phyloP scores from a whole-genome alignment of 2,329 filamentous ascomycete species.

The Daldinia sp. region DNA sequence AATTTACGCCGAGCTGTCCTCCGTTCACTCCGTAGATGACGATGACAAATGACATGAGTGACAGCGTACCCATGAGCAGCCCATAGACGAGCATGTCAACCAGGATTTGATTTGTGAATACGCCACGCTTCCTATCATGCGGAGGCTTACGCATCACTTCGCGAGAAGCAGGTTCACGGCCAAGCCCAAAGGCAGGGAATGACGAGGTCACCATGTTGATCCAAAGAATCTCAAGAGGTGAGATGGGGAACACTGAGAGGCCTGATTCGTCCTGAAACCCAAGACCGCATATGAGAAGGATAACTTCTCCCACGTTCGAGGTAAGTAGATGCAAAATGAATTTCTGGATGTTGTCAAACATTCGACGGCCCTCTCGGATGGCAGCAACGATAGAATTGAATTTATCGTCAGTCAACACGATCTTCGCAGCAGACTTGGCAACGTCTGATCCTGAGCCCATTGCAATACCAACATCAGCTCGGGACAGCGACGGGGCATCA shows the following conservation, averaged over 20 bases:
- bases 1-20: slow-evolving; percentile 65
- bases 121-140: slow-evolving; percentile 71
- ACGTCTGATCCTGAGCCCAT: slow-evolving; percentile 92
- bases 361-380: slow-evolving; percentile 82
- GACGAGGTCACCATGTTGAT: slow-evolving; percentile 93
- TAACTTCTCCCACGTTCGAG: slow-evolving; percentile 85
- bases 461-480: slow-evolving; percentile 85
- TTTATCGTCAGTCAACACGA: slow-evolving; percentile 88
- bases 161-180: slow-evolving; percentile 76
- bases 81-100: slow-evolving; percentile 84
- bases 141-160: slow-evolving; percentile 85
- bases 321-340: slow-evolving; percentile 82
- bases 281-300: slow-evolving; percentile 81
- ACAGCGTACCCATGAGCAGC: slow-evolving; percentile 76
- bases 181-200: slow-evolving; percentile 87
- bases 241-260: slow-evolving; percentile 84
- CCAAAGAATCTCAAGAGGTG: slow-evolving; percentile 89
- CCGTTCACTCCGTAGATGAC: slow-evolving; percentile 64
- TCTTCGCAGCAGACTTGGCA: slow-evolving; percentile 81
- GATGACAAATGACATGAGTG: slow-evolving; percentile 71
- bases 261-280: slow-evolving; percentile 76
- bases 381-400: slow-evolving; percentile 87
- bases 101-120: slow-evolving; percentile 81
- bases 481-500: slow-evolving; percentile 81
- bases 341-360: slow-evolving; percentile 91